Evolutionary conservation across 176 grass and related monocot genomes (phyloP).

Genomic region (Eleusine coracana): DNA sequence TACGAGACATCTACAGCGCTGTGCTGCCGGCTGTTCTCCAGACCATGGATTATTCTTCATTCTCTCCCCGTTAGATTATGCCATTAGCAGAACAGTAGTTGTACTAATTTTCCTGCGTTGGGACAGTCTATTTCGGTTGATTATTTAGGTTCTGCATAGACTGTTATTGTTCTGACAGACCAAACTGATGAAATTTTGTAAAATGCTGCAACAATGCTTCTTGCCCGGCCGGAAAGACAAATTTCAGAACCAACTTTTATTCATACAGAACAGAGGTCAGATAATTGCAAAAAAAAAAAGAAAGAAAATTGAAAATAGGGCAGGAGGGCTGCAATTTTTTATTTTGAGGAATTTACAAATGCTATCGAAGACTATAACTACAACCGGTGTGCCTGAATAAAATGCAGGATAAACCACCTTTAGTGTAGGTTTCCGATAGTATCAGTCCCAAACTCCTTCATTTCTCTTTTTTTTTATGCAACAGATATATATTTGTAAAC

Average conservation of each 20-base stretch:
- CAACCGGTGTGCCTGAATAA: background rate
- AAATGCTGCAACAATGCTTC: background rate
- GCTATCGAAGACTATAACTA: background rate
- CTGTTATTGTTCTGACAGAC: background rate
- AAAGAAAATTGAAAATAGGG: too few relatives aligned
- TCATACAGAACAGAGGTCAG: background rate
- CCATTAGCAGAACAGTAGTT: background rate
- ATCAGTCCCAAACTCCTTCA: too few relatives aligned
- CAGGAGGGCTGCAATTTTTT: too few relatives aligned
- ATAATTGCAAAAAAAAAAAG: too few relatives aligned
- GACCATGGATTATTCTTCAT: slow-evolving; percentile 43
- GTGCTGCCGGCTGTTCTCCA: slow-evolving; percentile 41
- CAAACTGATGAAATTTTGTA: background rate
- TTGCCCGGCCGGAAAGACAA: background rate
- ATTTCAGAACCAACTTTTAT: background rate
- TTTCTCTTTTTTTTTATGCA: too few relatives aligned
- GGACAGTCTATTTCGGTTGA: slow-evolving; percentile 12
- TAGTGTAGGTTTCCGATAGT: background rate
- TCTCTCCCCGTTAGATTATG: slow-evolving; percentile 27
- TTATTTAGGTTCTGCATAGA: background rate
- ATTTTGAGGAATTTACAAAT: background rate
- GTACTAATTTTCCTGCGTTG: background rate
- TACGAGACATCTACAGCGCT: slow-evolving; percentile 33
- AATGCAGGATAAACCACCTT: too few relatives aligned
- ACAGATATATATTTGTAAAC: too few relatives aligned